Percentiles rank a stretch among this genome's conserved stretches.
Evolutionary conservation across 192 early-diverging fungal species (phyloP).

Genomic region (Oehlia diaphana): DNA sequence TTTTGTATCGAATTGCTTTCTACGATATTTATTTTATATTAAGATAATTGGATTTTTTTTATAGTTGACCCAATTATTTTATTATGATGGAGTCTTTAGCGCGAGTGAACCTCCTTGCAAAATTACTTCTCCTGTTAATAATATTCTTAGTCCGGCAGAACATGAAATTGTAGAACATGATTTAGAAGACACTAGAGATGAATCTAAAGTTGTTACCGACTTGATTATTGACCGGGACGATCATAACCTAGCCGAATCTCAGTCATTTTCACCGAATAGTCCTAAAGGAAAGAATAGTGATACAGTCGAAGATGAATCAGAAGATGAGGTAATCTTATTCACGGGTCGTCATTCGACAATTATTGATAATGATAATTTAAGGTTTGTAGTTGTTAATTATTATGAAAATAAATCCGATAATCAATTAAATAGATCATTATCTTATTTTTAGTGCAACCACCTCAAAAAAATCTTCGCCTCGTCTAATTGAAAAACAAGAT

Average conservation of each 20-base stretch:
- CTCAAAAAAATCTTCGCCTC: not conserved
- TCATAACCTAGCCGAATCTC: slow-evolving; percentile 3
- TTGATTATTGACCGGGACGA: not conserved
- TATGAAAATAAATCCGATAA: not conserved
- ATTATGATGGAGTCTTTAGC: slow-evolving; percentile 15
- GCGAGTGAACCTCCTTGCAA: not conserved
- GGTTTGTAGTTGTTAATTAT: not conserved
- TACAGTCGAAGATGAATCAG: slow-evolving; percentile 28
- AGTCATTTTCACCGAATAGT: slow-evolving; percentile 19
- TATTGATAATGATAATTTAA: not conserved
- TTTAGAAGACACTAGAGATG: not conserved
- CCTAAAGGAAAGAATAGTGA: slow-evolving; percentile 3
- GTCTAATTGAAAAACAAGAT: not conserved
- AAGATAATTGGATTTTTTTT: not conserved
- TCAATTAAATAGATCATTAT: not conserved
- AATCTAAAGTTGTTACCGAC: not conserved
- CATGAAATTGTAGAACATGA: not conserved
- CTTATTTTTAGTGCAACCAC: not conserved
- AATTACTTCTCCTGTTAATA: slow-evolving; percentile 1
- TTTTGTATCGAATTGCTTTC: not conserved
- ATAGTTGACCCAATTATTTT: slow-evolving; percentile 16
- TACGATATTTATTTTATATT: not conserved
- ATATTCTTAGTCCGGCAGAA: not conserved
- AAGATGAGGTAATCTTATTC: slow-evolving; percentile 49
- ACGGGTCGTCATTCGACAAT: slow-evolving; percentile 32